Evolutionary conservation across 345 rosid species (phyloP).

Genomic region (Boechera stricta): DNA sequence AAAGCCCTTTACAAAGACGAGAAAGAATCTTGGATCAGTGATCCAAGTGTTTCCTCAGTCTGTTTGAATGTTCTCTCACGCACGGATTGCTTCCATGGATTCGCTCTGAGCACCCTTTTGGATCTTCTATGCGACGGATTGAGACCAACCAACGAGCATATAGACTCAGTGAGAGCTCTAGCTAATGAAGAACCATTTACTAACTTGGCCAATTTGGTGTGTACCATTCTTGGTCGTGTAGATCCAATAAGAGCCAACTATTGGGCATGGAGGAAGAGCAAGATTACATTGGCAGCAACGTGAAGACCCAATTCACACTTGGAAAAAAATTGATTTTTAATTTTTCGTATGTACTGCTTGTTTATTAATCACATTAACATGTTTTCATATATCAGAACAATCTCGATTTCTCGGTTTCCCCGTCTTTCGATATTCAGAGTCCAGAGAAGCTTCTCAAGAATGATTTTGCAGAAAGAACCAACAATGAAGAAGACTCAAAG

Average conservation of each 20-base stretch:
- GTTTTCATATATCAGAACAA: not conserved
- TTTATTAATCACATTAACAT: conserved; percentile 21
- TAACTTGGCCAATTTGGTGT: conserved; percentile 58
- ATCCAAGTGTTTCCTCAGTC: conserved; percentile 61
- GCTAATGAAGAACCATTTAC: conserved; percentile 47
- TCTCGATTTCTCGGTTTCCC: not conserved
- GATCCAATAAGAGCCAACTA: conserved; percentile 79
- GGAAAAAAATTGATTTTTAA: not conserved
- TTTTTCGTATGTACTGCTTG: not conserved
- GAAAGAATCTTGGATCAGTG: conserved; percentile 53
- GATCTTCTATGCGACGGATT: conserved; percentile 80
- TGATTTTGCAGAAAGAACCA: conserved; percentile 5
- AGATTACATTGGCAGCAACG: conserved; percentile 45
- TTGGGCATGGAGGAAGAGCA: conserved; percentile 83
- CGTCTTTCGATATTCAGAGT: not conserved
- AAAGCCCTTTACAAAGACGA: conserved; percentile 77
- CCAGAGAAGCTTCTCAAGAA: not conserved
- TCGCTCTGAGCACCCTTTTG: conserved; percentile 73
- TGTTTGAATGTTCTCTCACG: conserved; percentile 66
- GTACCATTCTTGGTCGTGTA: conserved; percentile 60
- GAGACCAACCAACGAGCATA: conserved; percentile 63
- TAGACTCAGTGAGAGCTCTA: conserved; percentile 60
- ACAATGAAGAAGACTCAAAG: not conserved
- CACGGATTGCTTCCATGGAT: conserved; percentile 53
- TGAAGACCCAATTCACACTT: not conserved